Base-by-base conservation (phyloP, 1,139 yeast genomes). In the Taiozyma sp. region DNA sequence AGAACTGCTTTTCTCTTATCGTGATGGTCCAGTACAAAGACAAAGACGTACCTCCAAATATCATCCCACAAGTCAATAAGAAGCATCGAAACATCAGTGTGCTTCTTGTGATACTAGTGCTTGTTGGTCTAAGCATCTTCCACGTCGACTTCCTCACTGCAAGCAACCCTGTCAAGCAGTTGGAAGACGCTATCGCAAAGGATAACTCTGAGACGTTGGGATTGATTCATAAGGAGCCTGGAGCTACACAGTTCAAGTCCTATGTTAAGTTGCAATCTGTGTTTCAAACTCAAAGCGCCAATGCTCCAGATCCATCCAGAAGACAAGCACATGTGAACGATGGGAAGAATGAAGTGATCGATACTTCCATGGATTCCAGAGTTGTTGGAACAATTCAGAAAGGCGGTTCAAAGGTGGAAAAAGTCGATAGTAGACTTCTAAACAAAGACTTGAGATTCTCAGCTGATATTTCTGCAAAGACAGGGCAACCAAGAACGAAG, bases 301-400 rank as follows among this genome's bases (percentile, higher is more conserved):
- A 37, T 21, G 41, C 24, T 10, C 24, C 41, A 6, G 7, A 37
- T 19, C 41, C 14, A 10, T 19, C 41, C 4, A 37, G 13, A 19
- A 37, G 24, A 19, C 19, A 37, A 21, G 24, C 24, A 28, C 37
- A 34, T 6, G 35, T n/a, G 14, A 45, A 46, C 4, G 42, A 45
- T 24, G 47, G 50, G 6, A 22, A 42, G 34, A 43, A 42, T 21
- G 53, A 53, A 42, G 29, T 26, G 3, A 53, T 55, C 35, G 59
- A 56, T 21, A 45, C 48, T 4, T 45, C 47, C 2, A 46, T 56
- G 32, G 59, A 56, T 42, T 42, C 53, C 10, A 55, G 47, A 44
- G 59, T 56, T 26, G 50, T 56, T 4, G 56, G 55, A 6, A 46
- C 57, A 3, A 56, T 56, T 10, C 42, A 44, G 2, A 47, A 44